phyloP scores from a whole-genome alignment of 1,139 yeast species.

The Geotrichum klebahnii region DNA sequence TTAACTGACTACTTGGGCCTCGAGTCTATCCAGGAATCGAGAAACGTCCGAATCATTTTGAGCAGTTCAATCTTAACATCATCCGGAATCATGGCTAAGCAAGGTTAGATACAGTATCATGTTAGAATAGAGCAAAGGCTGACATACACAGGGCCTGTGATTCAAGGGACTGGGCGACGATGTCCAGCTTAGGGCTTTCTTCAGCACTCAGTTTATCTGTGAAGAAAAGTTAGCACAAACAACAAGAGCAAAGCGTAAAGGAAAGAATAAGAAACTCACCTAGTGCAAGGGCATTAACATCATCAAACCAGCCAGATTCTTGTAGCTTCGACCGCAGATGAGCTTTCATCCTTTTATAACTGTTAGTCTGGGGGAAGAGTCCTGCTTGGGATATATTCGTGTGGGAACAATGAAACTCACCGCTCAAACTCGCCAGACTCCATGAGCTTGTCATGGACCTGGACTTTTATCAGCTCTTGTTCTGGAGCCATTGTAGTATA shows the following conservation, averaged over 20 bases:
- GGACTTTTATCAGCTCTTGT: constrained; percentile 52
- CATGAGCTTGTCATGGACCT: constrained; percentile 66
- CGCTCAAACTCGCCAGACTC: constrained; percentile 76
- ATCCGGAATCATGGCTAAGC: constrained; percentile 56
- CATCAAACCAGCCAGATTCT: constrained; percentile 84
- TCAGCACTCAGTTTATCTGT: constrained; percentile 42
- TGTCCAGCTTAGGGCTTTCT: constrained; percentile 50
- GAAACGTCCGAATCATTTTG: constrained; percentile 54
- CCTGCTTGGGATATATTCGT: too few species aligned
- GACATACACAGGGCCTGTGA: constrained; percentile 58
- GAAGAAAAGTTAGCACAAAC: constrained; percentile 2
- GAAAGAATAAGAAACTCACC: constrained; percentile 30
- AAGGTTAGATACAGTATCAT: not conserved
- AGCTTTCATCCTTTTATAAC: constrained; percentile 29
- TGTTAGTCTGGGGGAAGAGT: not conserved
- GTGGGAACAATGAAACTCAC: constrained; percentile 32
- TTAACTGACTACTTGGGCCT: constrained; percentile 3
- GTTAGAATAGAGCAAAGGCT: not conserved
- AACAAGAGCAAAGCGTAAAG: not conserved
- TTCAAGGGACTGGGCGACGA: constrained; percentile 52
- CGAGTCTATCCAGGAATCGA: constrained; percentile 45
- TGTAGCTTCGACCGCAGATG: constrained; percentile 57
- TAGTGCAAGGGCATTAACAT: constrained; percentile 57
- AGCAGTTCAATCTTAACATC: constrained; percentile 58
- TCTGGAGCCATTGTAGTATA: constrained; percentile 15